These are phyloP conservation scores for Hypomyces rosellus DNA, from an alignment of 2,329 filamentous ascomycete genomes.

Conservation along the genomic window DNA sequence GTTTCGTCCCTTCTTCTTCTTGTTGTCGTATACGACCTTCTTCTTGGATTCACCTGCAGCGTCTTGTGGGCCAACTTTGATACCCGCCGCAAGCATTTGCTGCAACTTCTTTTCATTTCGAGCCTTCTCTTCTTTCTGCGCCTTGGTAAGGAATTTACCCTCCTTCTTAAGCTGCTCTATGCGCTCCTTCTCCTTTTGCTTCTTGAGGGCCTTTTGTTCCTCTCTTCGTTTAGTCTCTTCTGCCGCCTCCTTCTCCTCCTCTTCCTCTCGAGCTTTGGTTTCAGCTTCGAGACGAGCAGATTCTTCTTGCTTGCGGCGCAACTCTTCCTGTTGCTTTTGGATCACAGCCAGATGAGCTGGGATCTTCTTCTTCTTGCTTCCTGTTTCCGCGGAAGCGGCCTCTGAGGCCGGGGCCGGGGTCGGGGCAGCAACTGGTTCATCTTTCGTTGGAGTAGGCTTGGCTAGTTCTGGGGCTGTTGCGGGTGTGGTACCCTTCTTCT, in stretches of 20 bases:
- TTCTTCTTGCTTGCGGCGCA: conserved; percentile 61
- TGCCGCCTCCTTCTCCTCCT: conserved; percentile 55
- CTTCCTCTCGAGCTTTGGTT: conserved; percentile 58
- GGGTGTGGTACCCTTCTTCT: conserved; percentile 61
- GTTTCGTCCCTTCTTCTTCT: conserved; percentile 65
- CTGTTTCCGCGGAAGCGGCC: conserved; percentile 40
- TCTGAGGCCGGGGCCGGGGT: conserved; percentile 36
- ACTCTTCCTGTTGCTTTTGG: conserved; percentile 77
- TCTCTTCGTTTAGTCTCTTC: conserved; percentile 66
- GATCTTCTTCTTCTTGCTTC: conserved; percentile 82
- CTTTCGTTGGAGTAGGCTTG: conserved; percentile 30
- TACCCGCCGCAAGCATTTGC: conserved; percentile 75
- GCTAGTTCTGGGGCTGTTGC: conserved; percentile 23
- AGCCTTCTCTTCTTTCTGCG: conserved; percentile 75
- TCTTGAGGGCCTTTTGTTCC: conserved; percentile 70
- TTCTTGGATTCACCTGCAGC: conserved; percentile 61
- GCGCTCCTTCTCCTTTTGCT: conserved; percentile 80
- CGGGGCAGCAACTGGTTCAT: conserved; percentile 48
- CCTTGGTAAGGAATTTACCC: conserved; percentile 80
- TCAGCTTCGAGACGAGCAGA: conserved; percentile 55
- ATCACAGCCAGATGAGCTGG: conserved; percentile 65
- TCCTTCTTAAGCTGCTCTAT: conserved; percentile 84
- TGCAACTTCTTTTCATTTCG: conserved; percentile 73
- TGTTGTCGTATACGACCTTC: conserved; percentile 69
- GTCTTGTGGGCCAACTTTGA: conserved; percentile 61